A percentile compares a stretch with the other conserved stretches of the same genome.
phyloP scores from a whole-genome alignment of 768 basidiomycete species.

The Leucogyrophana mollusca region DNA sequence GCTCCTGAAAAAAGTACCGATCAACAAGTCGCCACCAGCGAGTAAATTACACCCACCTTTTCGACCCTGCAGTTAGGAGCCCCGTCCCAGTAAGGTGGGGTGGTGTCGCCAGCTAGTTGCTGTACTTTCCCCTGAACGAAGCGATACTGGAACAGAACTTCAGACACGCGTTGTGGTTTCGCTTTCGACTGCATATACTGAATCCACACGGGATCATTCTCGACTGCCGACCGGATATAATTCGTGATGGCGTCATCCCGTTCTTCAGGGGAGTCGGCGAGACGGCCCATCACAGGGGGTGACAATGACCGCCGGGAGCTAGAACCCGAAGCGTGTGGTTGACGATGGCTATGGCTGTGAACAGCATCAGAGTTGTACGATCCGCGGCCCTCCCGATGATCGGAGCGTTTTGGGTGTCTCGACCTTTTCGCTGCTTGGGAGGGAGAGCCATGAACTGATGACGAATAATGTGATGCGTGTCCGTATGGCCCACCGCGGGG shows the following conservation, averaged over 20 bases:
- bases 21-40: background rate
- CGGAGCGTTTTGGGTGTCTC: too few species aligned
- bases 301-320: conserved; percentile 10
- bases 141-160: conserved; percentile 47
- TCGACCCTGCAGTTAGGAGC: conserved; percentile 38
- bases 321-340: too few species aligned
- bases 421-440: too few species aligned
- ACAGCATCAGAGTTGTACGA: too few species aligned
- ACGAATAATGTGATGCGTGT: too few species aligned
- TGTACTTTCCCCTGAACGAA: conserved; percentile 53
- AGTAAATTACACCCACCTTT: conserved; percentile 35
- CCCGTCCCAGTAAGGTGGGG: conserved; percentile 40
- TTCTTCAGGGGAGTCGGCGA: conserved; percentile 35
- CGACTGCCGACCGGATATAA: conserved; percentile 43
- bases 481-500: too few species aligned
- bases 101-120: conserved; percentile 39
- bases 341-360: too few species aligned
- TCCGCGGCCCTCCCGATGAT: too few species aligned
- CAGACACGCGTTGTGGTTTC: conserved; percentile 37
- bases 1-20: conserved; percentile 26
- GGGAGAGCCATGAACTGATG: too few species aligned
- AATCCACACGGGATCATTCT: conserved; percentile 43
- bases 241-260: conserved; percentile 40
- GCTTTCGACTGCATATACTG: conserved; percentile 46
- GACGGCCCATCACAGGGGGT: conserved; percentile 23